Evolutionary conservation across 768 basidiomycete genomes (phyloP), one percentile per base, ranked within the genome.

Genomic region (Mycena belliarum): DNA sequence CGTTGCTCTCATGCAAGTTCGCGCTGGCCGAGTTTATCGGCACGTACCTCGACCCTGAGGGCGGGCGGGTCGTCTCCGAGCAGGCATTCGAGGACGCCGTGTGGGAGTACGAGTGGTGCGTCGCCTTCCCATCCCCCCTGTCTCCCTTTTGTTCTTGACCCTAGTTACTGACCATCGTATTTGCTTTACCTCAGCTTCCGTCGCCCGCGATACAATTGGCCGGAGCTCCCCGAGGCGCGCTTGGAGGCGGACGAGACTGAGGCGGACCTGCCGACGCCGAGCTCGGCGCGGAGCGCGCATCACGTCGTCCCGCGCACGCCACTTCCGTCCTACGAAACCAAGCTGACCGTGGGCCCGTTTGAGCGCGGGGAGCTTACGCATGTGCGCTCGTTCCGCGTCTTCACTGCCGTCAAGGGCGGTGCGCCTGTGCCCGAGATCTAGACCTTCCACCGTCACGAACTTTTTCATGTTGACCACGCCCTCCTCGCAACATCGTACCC

Each of bases 191-290:
- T 10, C 65, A 90, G 88, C 57, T 89, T 88, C 73, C 82, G 84
- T 38, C 82, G 87, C 49, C 75, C 74, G 54, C 82, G 88, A 40
- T 82, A 89, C 68, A 82, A 88, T 64, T 89, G 87, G 87, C 86
- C 87, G 38, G 79, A 82, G 42, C 67, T 70, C 28, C 66, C 73
- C 48, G 75, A 76, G 59, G 33, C 33, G 33, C 37, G 18, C 7
- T n/a, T 38, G 16, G 37, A 38, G 4, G 10, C 6, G 4, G 67
- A 60, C 32, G 57, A 64, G 26, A 29, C 52, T 32, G 26, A 61
- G 41, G 41, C 64, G 42, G 68, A 55, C 28, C 0, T 61, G 3
- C 48, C 60, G 60, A 65, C 47, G 46, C 60, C 50, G 54, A 64
- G 15, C 45, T 63, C 54, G 49, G 65, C 45, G 50, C 38, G 48